These are phyloP conservation scores for Russula olivacea DNA, from an alignment of 768 basidiomycete genomes.

Conservation along the genomic window DNA sequence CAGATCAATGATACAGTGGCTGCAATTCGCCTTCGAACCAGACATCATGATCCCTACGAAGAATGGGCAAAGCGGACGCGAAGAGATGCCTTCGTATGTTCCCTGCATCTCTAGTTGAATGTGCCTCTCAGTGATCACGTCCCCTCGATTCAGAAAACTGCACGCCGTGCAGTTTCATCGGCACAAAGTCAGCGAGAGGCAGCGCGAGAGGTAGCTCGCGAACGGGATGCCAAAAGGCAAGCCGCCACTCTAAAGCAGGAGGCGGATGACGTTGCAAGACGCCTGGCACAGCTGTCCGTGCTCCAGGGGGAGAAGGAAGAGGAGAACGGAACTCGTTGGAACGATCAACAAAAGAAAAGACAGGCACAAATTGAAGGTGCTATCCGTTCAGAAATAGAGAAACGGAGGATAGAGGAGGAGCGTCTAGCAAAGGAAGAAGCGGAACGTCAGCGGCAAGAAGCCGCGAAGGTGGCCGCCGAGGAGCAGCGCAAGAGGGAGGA, in stretches of 20 bases:
- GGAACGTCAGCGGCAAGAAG: constrained; percentile 37
- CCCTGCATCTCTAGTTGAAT: neutral
- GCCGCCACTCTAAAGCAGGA: constrained; percentile 44
- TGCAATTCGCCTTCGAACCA: constrained; percentile 40
- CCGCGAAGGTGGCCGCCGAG: constrained; percentile 27
- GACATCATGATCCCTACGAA: constrained; percentile 43
- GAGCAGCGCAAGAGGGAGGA: constrained; percentile 29
- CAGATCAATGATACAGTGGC: constrained; percentile 43
- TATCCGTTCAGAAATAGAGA: constrained; percentile 61
- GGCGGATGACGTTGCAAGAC: constrained; percentile 44
- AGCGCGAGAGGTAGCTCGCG: constrained; percentile 24
- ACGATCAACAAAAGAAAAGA: constrained; percentile 38
- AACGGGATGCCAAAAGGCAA: constrained; percentile 30
- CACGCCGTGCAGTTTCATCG: constrained; percentile 32
- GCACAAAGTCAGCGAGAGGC: constrained; percentile 23
- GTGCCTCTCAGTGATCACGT: neutral
- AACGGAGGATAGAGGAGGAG: constrained; percentile 54
- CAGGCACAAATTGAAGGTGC: constrained; percentile 57
- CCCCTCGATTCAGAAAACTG: constrained; percentile 32
- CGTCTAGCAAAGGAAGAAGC: constrained; percentile 45
- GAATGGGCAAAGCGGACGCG: constrained; percentile 47
- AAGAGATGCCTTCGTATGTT: constrained; percentile 43
- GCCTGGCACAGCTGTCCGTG: constrained; percentile 40
- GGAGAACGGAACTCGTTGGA: constrained; percentile 41
- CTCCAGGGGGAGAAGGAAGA: constrained; percentile 44